Evolutionary conservation across 208 protist species (phyloP), one percentile per base, ranked within the genome.

Genomic region (Trypanosomatidae sp.): DNA sequence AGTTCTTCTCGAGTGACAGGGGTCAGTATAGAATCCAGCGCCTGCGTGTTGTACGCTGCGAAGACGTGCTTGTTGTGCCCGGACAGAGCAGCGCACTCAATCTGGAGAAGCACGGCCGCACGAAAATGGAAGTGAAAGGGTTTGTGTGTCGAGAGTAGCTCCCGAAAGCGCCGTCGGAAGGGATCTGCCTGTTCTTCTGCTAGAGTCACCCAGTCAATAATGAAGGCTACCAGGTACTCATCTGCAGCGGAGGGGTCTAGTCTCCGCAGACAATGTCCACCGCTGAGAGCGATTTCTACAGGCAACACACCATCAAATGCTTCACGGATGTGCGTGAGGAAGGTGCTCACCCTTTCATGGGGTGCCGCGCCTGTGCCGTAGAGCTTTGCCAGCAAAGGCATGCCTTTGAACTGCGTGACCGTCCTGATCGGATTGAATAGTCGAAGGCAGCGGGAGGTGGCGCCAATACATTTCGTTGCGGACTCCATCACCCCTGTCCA

Each of bases 381-480:
- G n/a, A 95, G 86, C 66, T 60, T 58, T 6, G 78, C 59, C 22
- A 91, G 70, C 7, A 79, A 87, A 25, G 71, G 55, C 69, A 92
- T 66, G 1, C 86, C 90, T 72, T 82, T 87, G 30, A 67, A 76
- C 15, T 70, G 73, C 25, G 77, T 39, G 5, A 90, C 22, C 10
- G 33, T 76, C 8, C 82, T 77, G 22, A 36, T 39, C 0, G 77
- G 78, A 36, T 69, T 88, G 76, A 95, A 95, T 28, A 95, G 76
- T n/a, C 89, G 84, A 60, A 95, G 70, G 60, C 90, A 92, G 33
- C 85, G 60, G 17, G 73, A 74, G 30, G 79, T 69, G 3, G 80
- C 69, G 15, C 62, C 64, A 58, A 76, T 72, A 46, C 88, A 68
- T 50, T 69, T 79, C 25, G 62, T 68, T 10, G 81, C 64, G 19